A percentile compares a stretch with the other conserved stretches of the same genome.
phyloP scores from a whole-genome alignment of 2,329 filamentous ascomycete species.

The Calonectria pauciramosa region DNA sequence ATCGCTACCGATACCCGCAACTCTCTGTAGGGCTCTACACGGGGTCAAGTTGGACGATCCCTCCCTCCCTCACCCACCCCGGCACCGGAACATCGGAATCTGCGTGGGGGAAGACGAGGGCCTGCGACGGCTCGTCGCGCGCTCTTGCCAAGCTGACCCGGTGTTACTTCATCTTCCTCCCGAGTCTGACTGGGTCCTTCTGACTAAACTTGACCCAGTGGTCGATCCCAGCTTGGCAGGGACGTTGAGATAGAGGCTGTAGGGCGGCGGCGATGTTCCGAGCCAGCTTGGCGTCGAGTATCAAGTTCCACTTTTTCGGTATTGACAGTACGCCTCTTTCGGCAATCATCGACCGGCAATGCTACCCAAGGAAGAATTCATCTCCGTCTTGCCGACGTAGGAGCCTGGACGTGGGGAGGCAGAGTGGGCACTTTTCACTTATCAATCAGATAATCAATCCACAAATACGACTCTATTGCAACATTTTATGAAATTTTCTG shows the following conservation, averaged over 20 bases:
- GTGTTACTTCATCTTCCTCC: neutral
- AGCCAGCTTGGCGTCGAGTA: constrained; percentile 2
- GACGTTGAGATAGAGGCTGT: neutral
- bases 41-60: neutral
- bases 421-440: neutral
- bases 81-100: constrained; percentile 27
- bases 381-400: constrained; percentile 2
- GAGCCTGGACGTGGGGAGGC: neutral
- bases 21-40: constrained; percentile 3
- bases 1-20: constrained; percentile 15
- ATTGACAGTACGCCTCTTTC: constrained; percentile 19
- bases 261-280: constrained; percentile 38
- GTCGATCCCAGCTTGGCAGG: neutral
- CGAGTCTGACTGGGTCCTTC: neutral
- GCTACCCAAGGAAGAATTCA: neutral
- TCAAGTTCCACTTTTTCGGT: constrained; percentile 33
- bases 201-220: neutral
- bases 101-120: neutral
- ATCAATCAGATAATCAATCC: constrained; percentile 25
- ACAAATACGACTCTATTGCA: constrained; percentile 17
- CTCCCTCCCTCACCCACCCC: neutral
- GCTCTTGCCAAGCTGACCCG: neutral
- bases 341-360: constrained; percentile 3
- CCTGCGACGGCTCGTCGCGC: neutral
- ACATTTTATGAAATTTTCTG: constrained; percentile 21